A percentile compares a stretch with the other conserved stretches of the same genome.
Evolutionary conservation across 2,329 filamentous ascomycete genomes (phyloP).

Genomic region (Neonectria ditissima): DNA sequence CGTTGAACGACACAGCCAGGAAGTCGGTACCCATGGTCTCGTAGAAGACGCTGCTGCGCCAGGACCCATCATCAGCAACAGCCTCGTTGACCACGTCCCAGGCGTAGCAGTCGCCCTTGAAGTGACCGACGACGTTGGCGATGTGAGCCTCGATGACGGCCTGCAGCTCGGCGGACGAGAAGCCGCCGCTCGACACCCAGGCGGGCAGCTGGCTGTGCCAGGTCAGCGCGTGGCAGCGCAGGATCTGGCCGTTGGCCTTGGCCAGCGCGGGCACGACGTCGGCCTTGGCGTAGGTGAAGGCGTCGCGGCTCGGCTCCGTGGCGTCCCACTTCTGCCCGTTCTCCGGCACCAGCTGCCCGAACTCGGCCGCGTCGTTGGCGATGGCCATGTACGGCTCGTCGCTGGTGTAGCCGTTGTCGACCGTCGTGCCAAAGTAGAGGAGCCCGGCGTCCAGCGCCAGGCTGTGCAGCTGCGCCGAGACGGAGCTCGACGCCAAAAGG

Average conservation of each 20-base stretch:
- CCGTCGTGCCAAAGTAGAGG: slow-evolving; percentile 74
- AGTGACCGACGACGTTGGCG: slow-evolving; percentile 67
- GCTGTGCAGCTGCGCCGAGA: slow-evolving; percentile 58
- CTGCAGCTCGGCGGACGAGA: slow-evolving; percentile 69
- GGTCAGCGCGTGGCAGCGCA: slow-evolving; percentile 73
- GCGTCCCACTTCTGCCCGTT: slow-evolving; percentile 75
- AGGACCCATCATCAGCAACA: slow-evolving; percentile 67
- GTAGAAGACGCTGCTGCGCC: slow-evolving; percentile 65
- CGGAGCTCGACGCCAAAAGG: slow-evolving; percentile 42
- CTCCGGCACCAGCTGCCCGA: slow-evolving; percentile 73
- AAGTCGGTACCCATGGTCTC: slow-evolving; percentile 66
- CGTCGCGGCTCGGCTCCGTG: slow-evolving; percentile 66
- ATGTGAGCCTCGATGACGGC: slow-evolving; percentile 67
- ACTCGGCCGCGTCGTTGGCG: slow-evolving; percentile 66
- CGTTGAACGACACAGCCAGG: slow-evolving; percentile 68
- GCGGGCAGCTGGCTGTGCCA: slow-evolving; percentile 56
- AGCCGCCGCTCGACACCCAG: slow-evolving; percentile 53
- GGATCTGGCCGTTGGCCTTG: slow-evolving; percentile 59
- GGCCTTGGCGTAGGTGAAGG: slow-evolving; percentile 69
- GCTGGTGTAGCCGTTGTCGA: slow-evolving; percentile 67
- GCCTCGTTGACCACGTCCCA: slow-evolving; percentile 78
- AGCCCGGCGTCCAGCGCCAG: slow-evolving; percentile 67
- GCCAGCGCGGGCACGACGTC: slow-evolving; percentile 65
- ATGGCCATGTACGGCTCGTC: slow-evolving; percentile 68
- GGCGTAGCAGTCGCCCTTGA: slow-evolving; percentile 69